These are phyloP conservation scores for Xylariomycetidae sp. DNA, from an alignment of 2,329 filamentous ascomycete genomes.

Conservation along the genomic window DNA sequence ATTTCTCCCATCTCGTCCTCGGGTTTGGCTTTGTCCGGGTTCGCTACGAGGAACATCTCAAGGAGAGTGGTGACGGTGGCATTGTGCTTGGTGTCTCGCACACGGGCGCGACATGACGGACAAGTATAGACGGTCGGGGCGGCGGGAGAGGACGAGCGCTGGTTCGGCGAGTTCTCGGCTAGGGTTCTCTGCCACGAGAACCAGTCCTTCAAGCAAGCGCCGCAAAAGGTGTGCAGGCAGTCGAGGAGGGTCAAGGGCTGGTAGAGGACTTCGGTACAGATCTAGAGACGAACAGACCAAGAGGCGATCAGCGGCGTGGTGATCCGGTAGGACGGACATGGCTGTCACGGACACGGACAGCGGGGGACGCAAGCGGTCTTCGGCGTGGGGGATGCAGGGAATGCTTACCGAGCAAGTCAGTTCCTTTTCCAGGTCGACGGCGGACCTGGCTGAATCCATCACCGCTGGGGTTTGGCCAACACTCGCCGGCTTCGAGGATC, in stretches of 20 bases:
- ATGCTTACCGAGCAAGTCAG: conserved; percentile 83
- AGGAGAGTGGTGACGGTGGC: conserved; percentile 83
- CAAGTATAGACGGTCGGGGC: conserved; percentile 70
- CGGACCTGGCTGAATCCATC: conserved; percentile 47
- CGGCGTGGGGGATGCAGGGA: conserved; percentile 10
- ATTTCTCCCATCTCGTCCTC: conserved; percentile 71
- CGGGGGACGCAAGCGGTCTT: no score
- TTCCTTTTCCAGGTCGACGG: conserved; percentile 81
- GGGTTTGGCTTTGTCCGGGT: conserved; percentile 67
- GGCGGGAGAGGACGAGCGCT: conserved; percentile 42
- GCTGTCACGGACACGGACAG: no score
- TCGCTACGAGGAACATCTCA: conserved; percentile 77
- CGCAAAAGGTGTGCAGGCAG: conserved; percentile 94
- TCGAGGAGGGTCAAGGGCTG: conserved; percentile 87
- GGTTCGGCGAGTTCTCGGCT: conserved; percentile 44
- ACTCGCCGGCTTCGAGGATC: no score
- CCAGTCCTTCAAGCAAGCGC: conserved; percentile 93
- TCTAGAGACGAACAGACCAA: conserved; percentile 52
- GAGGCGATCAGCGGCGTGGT: no score
- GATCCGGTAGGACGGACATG: no score
- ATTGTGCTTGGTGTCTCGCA: conserved; percentile 84
- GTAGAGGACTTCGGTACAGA: conserved; percentile 92
- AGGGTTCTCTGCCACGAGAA: conserved; percentile 71
- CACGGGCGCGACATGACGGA: conserved; percentile 81
- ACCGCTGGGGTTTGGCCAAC: no score